These are phyloP conservation scores for Rhodotorula taiwanensis DNA, from an alignment of 768 basidiomycete species.

Conservation along the genomic window DNA sequence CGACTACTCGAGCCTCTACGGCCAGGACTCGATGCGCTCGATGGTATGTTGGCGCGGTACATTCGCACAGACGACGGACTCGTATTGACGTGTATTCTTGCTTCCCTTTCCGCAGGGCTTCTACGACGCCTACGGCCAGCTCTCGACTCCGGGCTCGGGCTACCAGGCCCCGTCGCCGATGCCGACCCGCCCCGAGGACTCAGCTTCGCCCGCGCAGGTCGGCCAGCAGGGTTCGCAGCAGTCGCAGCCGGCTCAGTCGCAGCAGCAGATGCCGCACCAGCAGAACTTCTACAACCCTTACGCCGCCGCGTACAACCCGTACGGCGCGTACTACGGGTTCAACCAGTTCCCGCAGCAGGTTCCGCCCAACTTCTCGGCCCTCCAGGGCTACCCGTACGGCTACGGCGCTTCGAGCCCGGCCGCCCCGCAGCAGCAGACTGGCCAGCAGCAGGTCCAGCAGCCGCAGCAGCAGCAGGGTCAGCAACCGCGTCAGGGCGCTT, in stretches of 20 bases:
- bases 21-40: conserved; percentile 3
- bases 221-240: conserved; percentile 23
- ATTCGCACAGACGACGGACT: background rate
- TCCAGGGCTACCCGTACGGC: conserved; percentile 17
- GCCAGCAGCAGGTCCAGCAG: background rate
- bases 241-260: conserved; percentile 7
- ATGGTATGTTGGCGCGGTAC: background rate
- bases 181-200: conserved; percentile 28
- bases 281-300: conserved; percentile 10
- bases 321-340: conserved; percentile 30
- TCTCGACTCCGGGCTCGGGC: conserved; percentile 15
- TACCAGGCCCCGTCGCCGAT: conserved; percentile 34
- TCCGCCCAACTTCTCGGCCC: conserved; percentile 29
- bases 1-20: conserved; percentile 38
- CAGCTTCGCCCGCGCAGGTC: background rate
- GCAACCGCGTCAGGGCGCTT: background rate
- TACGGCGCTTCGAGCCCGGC: conserved; percentile 15
- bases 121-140: conserved; percentile 36
- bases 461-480: background rate
- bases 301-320: conserved; percentile 21
- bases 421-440: conserved; percentile 1
- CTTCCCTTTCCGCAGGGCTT: conserved; percentile 8
- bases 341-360: conserved; percentile 7
- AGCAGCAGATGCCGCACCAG: conserved; percentile 9
- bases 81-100: background rate